A percentile compares a stretch with the other conserved stretches of the same genome.
phyloP scores from a whole-genome alignment of 2,329 filamentous ascomycete genomes.

The Neofusicoccum umdonicola region DNA sequence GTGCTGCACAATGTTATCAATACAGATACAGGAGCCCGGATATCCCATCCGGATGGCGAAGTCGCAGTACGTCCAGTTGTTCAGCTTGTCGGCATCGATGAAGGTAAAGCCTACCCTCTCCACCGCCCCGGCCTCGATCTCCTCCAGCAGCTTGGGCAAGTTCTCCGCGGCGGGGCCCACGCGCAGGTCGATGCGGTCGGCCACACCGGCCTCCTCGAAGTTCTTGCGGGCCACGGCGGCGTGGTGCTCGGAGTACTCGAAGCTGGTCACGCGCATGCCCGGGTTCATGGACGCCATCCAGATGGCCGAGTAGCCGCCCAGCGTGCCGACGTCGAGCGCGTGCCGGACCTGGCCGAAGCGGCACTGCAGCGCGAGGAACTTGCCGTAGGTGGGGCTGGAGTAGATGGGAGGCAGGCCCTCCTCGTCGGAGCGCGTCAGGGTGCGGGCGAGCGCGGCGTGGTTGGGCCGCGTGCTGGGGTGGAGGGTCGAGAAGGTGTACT shows the following conservation, averaged over 20 bases:
- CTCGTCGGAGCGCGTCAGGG: neutral
- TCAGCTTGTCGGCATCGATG: constrained; percentile 53
- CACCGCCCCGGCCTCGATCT: constrained; percentile 39
- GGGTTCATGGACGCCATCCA: constrained; percentile 48
- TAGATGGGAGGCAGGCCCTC: constrained; percentile 31
- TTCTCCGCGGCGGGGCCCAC: constrained; percentile 47
- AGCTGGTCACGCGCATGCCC: constrained; percentile 45
- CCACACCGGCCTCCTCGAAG: constrained; percentile 40
- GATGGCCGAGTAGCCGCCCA: constrained; percentile 55
- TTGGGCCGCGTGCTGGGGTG: neutral
- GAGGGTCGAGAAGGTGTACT: neutral
- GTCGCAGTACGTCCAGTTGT: constrained; percentile 52
- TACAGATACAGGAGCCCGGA: constrained; percentile 42
- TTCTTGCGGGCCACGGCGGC: constrained; percentile 49
- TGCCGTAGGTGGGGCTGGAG: constrained; percentile 32
- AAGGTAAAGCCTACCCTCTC: constrained; percentile 51
- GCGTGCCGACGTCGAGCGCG: constrained; percentile 54
- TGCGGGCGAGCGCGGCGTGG: neutral
- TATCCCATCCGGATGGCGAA: constrained; percentile 40
- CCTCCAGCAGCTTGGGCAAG: constrained; percentile 39
- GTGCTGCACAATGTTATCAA: constrained; percentile 51
- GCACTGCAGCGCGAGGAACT: constrained; percentile 34
- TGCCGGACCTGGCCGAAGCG: constrained; percentile 29
- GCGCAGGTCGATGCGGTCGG: constrained; percentile 44
- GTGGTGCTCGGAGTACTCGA: constrained; percentile 50